These are phyloP conservation scores for Verticillium zaregamsianum DNA, from an alignment of 2,329 filamentous ascomycete genomes.

Conservation along the genomic window DNA sequence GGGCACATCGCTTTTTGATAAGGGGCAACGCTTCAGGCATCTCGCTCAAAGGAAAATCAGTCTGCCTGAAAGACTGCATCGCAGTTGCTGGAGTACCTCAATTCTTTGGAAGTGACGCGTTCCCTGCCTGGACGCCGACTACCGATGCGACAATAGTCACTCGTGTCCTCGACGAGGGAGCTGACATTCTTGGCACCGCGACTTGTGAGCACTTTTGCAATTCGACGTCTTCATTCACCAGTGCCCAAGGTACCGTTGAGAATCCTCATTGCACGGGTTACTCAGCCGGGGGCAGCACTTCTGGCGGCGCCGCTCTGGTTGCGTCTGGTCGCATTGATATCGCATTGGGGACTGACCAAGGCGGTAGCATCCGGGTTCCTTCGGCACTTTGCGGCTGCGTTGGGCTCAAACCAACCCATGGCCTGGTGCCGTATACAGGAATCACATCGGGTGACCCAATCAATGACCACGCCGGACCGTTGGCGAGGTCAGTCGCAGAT, in stretches of 20 bases:
- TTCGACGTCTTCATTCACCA: slow-evolving; percentile 41
- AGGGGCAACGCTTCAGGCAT: slow-evolving; percentile 9
- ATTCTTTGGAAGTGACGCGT: slow-evolving; percentile 46
- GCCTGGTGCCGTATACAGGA: slow-evolving; percentile 47
- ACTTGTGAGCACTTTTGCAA: slow-evolving; percentile 52
- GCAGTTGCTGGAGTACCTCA: slow-evolving; percentile 50
- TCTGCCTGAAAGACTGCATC: slow-evolving; percentile 52
- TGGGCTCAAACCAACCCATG: slow-evolving; percentile 48
- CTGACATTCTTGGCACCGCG: slow-evolving; percentile 43
- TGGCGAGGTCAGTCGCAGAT: slow-evolving; percentile 35
- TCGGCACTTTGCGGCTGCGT: slow-evolving; percentile 31
- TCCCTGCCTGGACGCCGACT: slow-evolving; percentile 42
- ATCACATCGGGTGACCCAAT: slow-evolving; percentile 43
- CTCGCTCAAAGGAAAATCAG: slow-evolving; percentile 34
- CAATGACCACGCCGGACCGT: slow-evolving; percentile 45
- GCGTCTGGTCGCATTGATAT: slow-evolving; percentile 37
- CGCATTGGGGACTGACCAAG: slow-evolving; percentile 44
- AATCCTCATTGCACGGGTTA: slow-evolving; percentile 41
- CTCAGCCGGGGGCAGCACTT: slow-evolving; percentile 44
- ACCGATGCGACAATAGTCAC: slow-evolving; percentile 52
- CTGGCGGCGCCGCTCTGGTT: slow-evolving; percentile 41
- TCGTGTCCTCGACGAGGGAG: slow-evolving; percentile 45
- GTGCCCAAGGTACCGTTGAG: slow-evolving; percentile 39
- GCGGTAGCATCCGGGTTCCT: slow-evolving; percentile 41
- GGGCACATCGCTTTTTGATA: slow-evolving; percentile 47